Base-by-base conservation (phyloP, 192 early-diverging fungal genomes). In the Entophlyctis luteolus region DNA sequence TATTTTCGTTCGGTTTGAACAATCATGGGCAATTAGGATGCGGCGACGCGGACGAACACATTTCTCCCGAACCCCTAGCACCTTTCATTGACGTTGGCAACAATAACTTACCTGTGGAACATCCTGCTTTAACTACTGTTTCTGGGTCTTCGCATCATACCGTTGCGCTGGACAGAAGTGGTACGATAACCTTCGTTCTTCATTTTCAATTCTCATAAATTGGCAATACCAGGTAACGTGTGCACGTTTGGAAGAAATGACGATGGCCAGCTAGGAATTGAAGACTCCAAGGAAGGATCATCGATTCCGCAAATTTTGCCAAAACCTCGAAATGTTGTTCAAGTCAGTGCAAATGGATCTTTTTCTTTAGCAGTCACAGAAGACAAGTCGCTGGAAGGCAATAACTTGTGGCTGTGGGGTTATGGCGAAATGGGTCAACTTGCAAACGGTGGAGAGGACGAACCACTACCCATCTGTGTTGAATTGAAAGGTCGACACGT, bases 141-240 rank as follows among this genome's bases (percentile, higher is more conserved):
- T 80, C 78, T n/a, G 95, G 86, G 48, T 94, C 93, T 36, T 89
- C 91, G 65, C 93, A 96, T 67, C 92, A 95, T 68, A 80, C 91
- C 1, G 69, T 93, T 12, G 81, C 92, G 0, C 74, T 98, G 73
- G 74, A 88, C 55, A 80, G 79, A 16, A 81, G 89, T 55, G 93
- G 84, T 84, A 38, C 27, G 47, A 42, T 42, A 20, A 34, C 27
- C 45, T 33, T 34, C 8, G 28, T 42, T 16, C 12, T 1, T 20
- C n/a, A 35, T 54, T 55, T 23, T 54, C 16, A 28, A 10, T 33
- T 55, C 34, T 53, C 8, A 42, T 59, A 2, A 1, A 29, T 50
- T 10, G n/a, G 6, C 49, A 27, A 4, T 10, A 42, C 8, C 8
- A 82, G 81, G 94, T 16, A 50, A 68, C 32, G 80, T 93, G 16